Base-by-base conservation (phyloP, 2,329 filamentous ascomycete species). In the Daldinia sp. region DNA sequence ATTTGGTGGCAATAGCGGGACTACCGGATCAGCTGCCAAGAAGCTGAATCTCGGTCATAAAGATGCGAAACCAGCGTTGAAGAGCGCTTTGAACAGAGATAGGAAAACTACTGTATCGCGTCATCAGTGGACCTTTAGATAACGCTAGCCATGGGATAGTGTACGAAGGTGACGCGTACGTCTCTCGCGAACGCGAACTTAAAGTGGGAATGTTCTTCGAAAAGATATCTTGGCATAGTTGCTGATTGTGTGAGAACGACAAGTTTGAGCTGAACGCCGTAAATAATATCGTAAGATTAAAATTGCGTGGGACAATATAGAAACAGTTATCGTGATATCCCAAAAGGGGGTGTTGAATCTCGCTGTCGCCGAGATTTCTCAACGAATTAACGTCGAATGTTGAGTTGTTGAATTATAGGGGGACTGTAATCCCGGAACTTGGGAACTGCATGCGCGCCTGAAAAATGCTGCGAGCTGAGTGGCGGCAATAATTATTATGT, bases 381-480 rank as follows among this genome's bases (percentile, higher is more conserved):
- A 65, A 60, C 61, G 48, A 35, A 30, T 30, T 44, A 10, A 55
- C 39, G 9, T 13, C 20, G 39, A 57, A 37, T 48, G 42, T 46
- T 57, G 57, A 62, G 57, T 53, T 35, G 42, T 56, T 59, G 68
- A 44, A 48, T 51, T 35, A 9, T 54, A 44, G 46, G 26, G 56
- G 57, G 23, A 59, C 39, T 18, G 23, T 37, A 41, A 41, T 55
- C 26, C 41, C 23, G 41, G 62, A 23, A 28, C 41, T 37, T 51
- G 51, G 57, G 53, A 56, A 56, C 53, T 55, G 46, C 51, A 51
- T 59, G 55, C 42, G 42, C 33, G 42, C 51, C 65, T 41, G 7
- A 57, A 62, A 56, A n/a, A 50, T 55, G 60, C 65, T 60, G 50
- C 39, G 26, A 68, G 56, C 57, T 56, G 50, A 30, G 28, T 51